Evolutionary conservation across 768 basidiomycete species (phyloP).

Genomic region (Amanita polypyramis): DNA sequence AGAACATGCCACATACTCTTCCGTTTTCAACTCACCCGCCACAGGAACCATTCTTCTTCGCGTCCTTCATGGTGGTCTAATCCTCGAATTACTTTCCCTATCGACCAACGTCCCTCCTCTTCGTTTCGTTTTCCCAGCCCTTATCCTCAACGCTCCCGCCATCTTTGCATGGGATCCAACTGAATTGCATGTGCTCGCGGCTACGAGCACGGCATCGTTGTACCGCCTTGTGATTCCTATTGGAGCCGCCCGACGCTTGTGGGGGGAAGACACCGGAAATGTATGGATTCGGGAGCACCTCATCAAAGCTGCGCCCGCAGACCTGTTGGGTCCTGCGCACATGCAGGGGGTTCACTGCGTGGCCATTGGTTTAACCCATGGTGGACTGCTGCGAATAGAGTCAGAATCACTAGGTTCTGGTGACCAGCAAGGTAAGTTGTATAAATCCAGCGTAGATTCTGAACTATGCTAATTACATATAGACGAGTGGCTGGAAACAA

Average conservation of each 20-base stretch:
- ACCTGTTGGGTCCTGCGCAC: conserved; percentile 40
- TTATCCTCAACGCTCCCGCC: conserved; percentile 54
- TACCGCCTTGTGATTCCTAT: conserved; percentile 64
- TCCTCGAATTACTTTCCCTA: conserved; percentile 71
- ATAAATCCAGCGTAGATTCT: conserved; percentile 9
- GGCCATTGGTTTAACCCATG: conserved; percentile 49
- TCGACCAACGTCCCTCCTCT: conserved; percentile 55
- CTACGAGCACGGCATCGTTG: conserved; percentile 59
- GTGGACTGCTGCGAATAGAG: conserved; percentile 61
- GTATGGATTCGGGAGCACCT: conserved; percentile 62
- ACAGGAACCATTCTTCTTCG: conserved; percentile 66
- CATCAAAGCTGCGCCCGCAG: conserved; percentile 41
- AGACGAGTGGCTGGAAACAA: conserved; percentile 68
- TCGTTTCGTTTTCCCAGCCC: conserved; percentile 69
- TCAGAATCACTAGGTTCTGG: conserved; percentile 46
- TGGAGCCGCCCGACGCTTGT: conserved; percentile 38
- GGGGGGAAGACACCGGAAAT: conserved; percentile 41
- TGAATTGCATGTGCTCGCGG: conserved; percentile 61
- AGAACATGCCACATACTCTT: conserved; percentile 67
- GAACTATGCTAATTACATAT: conserved; percentile 8
- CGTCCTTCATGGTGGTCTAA: conserved; percentile 61
- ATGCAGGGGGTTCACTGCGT: conserved; percentile 59
- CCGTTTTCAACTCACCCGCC: conserved; percentile 40
- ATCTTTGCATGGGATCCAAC: conserved; percentile 43
- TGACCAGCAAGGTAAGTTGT: conserved; percentile 43